These are phyloP conservation scores for Calonectria hongkongensis DNA, from an alignment of 2,329 filamentous ascomycete species.

Conservation along the genomic window DNA sequence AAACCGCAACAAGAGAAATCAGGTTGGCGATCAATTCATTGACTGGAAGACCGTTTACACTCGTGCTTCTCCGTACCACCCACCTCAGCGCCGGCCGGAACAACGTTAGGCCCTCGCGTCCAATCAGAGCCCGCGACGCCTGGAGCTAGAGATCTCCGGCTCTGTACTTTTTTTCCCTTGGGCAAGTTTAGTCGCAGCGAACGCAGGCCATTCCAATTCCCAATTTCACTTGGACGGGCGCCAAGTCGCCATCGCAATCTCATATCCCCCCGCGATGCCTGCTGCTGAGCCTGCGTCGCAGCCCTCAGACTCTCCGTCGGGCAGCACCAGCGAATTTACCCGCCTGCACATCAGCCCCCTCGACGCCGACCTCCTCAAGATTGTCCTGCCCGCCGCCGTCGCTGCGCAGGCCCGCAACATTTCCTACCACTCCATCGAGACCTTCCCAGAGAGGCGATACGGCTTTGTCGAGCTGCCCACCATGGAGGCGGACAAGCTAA, in stretches of 20 bases:
- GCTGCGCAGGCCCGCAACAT: slow-evolving; percentile 83
- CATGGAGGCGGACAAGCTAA: slow-evolving; percentile 91
- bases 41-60: neutral
- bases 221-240: slow-evolving; percentile 45
- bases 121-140: slow-evolving; percentile 46
- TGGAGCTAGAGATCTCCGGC: slow-evolving; percentile 26
- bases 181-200: slow-evolving; percentile 36
- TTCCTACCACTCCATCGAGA: slow-evolving; percentile 90
- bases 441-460: slow-evolving; percentile 93
- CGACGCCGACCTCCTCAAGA: slow-evolving; percentile 81
- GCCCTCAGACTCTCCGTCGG: slow-evolving; percentile 34
- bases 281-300: slow-evolving; percentile 43
- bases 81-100: slow-evolving; percentile 44
- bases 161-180: slow-evolving; percentile 48
- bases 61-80: slow-evolving; percentile 15
- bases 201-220: slow-evolving; percentile 39
- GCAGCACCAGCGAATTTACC: slow-evolving; percentile 54
- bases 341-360: slow-evolving; percentile 91
- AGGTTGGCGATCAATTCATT: slow-evolving; percentile 7
- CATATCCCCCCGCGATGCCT: slow-evolving; percentile 51
- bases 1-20: slow-evolving; percentile 22
- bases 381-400: slow-evolving; percentile 82
- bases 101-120: slow-evolving; percentile 51
- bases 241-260: slow-evolving; percentile 46
- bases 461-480: slow-evolving; percentile 90